Evolutionary conservation across 192 early-diverging fungal genomes (phyloP).

Genomic region (Dimargaris verticillata): DNA sequence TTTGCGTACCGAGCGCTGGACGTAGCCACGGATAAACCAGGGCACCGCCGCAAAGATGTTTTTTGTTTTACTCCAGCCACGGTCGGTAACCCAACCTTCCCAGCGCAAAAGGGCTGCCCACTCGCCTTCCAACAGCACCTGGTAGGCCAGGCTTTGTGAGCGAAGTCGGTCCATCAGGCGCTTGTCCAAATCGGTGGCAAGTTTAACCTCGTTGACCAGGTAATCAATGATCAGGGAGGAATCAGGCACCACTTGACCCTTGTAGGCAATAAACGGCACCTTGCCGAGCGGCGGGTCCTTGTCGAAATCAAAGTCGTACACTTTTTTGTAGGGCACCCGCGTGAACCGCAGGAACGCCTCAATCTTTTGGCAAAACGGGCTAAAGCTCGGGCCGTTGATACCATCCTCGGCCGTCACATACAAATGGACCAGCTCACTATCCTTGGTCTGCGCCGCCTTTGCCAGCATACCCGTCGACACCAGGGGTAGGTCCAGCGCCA

Average conservation of each 20-base stretch:
- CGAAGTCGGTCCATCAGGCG: not conserved
- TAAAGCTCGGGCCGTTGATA: not conserved
- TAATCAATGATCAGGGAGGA: slow-evolving; percentile 3
- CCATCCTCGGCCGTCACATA: not conserved
- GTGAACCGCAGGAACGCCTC: slow-evolving; percentile 6
- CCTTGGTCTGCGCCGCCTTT: not conserved
- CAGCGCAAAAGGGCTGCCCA: not conserved
- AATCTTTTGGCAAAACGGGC: not conserved
- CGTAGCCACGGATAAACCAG: not conserved
- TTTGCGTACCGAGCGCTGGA: not conserved
- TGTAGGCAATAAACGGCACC: slow-evolving; percentile 3
- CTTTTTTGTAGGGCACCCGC: slow-evolving; percentile 8
- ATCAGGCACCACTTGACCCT: not conserved
- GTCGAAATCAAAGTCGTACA: not conserved
- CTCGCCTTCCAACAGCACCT: not conserved
- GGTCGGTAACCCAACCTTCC: not conserved
- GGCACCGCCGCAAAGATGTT: not conserved
- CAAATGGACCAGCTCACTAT: not conserved
- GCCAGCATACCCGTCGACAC: not conserved
- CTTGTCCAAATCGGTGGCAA: slow-evolving; percentile 4
- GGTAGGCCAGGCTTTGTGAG: not conserved
- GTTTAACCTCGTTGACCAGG: not conserved
- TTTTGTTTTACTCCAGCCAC: not conserved
- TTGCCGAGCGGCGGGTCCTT: not conserved
- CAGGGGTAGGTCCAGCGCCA: too few relatives aligned